phyloP scores from a whole-genome alignment of 306 rosid species.

The Purshia tridentata region DNA sequence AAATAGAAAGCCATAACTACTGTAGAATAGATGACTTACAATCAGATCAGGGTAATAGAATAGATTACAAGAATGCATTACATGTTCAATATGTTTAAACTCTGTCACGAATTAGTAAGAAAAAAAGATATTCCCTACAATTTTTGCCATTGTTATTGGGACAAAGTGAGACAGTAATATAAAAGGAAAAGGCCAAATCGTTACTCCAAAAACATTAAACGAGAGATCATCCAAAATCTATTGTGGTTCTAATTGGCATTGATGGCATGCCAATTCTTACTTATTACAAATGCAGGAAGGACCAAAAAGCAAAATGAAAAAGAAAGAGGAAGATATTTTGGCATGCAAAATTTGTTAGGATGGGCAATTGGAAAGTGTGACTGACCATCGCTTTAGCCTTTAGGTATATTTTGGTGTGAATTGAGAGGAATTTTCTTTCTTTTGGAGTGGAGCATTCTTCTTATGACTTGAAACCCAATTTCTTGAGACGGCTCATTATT shows the following conservation, averaged over 20 bases:
- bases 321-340: not conserved
- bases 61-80: not conserved
- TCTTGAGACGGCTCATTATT: too few species aligned
- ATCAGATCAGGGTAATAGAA: not conserved
- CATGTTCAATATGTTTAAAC: not conserved
- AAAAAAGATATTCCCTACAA: not conserved
- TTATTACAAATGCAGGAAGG: not conserved
- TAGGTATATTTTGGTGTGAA: too few species aligned
- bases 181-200: too few species aligned
- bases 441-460: too few species aligned
- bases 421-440: too few species aligned
- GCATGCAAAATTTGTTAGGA: not conserved
- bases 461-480: too few species aligned
- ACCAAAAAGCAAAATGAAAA: not conserved
- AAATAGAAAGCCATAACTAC: not conserved
- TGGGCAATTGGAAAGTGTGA: not conserved
- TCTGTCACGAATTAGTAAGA: not conserved
- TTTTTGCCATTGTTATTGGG: too few species aligned
- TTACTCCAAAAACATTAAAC: too few species aligned
- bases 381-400: not conserved
- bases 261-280: not conserved
- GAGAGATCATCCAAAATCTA: not conserved
- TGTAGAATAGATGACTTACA: not conserved
- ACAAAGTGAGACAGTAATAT: too few species aligned
- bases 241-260: not conserved